Evolutionary conservation across 1,284 basidiomycete species (phyloP).

Genomic region (Leccinum fallax): DNA sequence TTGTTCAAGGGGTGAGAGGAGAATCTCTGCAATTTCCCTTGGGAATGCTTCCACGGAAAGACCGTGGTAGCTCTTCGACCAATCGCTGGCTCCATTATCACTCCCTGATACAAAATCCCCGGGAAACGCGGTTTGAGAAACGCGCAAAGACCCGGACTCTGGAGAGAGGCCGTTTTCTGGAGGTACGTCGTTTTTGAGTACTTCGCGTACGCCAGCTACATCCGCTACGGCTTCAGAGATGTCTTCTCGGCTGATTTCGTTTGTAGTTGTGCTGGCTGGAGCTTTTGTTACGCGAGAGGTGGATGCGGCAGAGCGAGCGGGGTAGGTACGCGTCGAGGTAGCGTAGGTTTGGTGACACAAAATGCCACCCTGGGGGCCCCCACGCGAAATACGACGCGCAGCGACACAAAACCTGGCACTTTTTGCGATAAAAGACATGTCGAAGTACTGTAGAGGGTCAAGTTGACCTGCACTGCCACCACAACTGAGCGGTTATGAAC

Average conservation of each 20-base stretch:
- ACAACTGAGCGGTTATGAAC: slow-evolving; percentile 16
- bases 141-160: slow-evolving; percentile 13
- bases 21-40: too few relatives aligned
- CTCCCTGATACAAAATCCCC: slow-evolving; percentile 29
- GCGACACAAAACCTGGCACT: slow-evolving; percentile 11
- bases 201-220: slow-evolving; percentile 14
- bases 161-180: slow-evolving; percentile 12
- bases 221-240: slow-evolving; percentile 23
- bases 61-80: slow-evolving; percentile 88
- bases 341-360: slow-evolving; percentile 20
- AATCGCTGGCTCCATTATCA: slow-evolving; percentile 57
- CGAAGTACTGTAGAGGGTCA: not conserved
- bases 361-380: not conserved
- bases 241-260: slow-evolving; percentile 17
- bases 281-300: slow-evolving; percentile 25
- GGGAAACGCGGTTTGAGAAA: slow-evolving; percentile 25
- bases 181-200: slow-evolving; percentile 1
- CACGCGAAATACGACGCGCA: slow-evolving; percentile 3
- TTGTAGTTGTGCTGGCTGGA: slow-evolving; percentile 29
- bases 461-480: slow-evolving; percentile 23
- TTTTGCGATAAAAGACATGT: slow-evolving; percentile 23
- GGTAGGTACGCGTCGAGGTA: slow-evolving; percentile 25
- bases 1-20: too few relatives aligned
- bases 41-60: slow-evolving; percentile 78
- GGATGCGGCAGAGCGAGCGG: slow-evolving; percentile 20